Conservation (phyloP, 140 eudicot genomes). For the Ambrosia hybrid region DNA sequence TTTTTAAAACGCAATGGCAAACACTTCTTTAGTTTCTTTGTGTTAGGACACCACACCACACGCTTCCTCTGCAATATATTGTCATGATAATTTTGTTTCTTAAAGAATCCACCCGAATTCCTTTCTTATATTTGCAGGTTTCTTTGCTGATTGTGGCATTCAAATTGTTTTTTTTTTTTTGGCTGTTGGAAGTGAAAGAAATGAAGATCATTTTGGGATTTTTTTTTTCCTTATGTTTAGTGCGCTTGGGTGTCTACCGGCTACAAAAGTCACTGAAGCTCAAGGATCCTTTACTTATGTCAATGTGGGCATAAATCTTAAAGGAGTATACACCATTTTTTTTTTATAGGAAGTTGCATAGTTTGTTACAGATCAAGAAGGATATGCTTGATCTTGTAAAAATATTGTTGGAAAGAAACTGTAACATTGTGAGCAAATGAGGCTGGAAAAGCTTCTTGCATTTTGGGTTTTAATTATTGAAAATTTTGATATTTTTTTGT, state of each 20-base stretch:
- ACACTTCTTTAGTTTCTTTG: too few relatives aligned
- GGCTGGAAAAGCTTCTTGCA: conserved; percentile 18
- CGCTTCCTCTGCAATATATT: too few relatives aligned
- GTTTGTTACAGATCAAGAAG: conserved; percentile 30
- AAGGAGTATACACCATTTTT: conserved; percentile 21
- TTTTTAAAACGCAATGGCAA: too few relatives aligned
- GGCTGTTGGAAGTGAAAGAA: conserved; percentile 34
- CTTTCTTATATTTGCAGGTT: conserved; percentile 34
- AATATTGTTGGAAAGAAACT: conserved; percentile 14
- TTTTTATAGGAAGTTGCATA: conserved; percentile 30
- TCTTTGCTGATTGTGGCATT: conserved; percentile 20
- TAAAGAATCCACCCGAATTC: too few relatives aligned
- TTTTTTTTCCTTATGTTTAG: conserved; percentile 16
- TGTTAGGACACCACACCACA: too few relatives aligned
- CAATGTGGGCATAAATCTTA: conserved; percentile 19
- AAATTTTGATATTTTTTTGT: conserved; percentile 14
- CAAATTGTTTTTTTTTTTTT: conserved; percentile 19
- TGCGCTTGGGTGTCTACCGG: conserved; percentile 27
- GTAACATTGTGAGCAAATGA: conserved; percentile 25
- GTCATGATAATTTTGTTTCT: too few relatives aligned
- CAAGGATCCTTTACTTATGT: conserved; percentile 17
- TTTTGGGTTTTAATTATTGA: conserved; percentile 5
- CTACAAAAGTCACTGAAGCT: conserved; percentile 31
- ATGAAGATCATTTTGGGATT: conserved; percentile 14
- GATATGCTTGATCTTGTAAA: conserved; percentile 28